Conservation (phyloP, 306 rosid species). For the Quercus mongolica region DNA sequence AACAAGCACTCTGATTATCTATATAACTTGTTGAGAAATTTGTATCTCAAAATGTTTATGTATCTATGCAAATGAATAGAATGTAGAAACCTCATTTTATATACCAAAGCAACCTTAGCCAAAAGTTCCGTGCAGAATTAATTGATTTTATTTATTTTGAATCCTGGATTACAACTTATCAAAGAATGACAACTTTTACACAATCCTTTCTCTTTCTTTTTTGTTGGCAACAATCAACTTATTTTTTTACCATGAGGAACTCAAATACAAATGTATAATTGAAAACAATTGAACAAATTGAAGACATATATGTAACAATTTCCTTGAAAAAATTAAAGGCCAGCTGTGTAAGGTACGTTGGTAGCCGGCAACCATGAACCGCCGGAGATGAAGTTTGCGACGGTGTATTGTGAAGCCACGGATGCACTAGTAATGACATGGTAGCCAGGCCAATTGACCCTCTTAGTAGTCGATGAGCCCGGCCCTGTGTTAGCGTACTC, state of each 20-base stretch:
- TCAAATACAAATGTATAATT: neutral
- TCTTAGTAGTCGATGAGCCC: slow-evolving; percentile 51
- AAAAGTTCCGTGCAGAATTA: neutral
- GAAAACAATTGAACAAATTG: neutral
- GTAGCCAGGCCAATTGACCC: slow-evolving; percentile 73
- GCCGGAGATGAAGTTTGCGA: slow-evolving; percentile 60
- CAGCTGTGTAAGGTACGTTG: slow-evolving; percentile 59
- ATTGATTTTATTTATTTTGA: neutral
- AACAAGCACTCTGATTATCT: too few species aligned
- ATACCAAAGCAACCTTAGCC: too few species aligned
- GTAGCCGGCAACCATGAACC: slow-evolving; percentile 59
- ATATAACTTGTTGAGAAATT: too few species aligned
- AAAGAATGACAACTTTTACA: slow-evolving; percentile 8
- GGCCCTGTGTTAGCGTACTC: slow-evolving; percentile 68
- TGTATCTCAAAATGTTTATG: too few species aligned
- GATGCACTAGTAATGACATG: slow-evolving; percentile 60
- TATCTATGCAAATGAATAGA: too few species aligned
- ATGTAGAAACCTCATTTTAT: too few species aligned
- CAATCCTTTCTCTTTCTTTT: too few species aligned
- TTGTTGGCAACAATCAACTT: too few species aligned
- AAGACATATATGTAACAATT: neutral
- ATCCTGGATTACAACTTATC: neutral
- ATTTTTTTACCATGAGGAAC: neutral
- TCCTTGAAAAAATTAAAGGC: slow-evolving; percentile 22
- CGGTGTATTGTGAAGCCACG: slow-evolving; percentile 62